Base-by-base conservation (phyloP, 257 asterid species). In the Solanum chmielewskii region DNA sequence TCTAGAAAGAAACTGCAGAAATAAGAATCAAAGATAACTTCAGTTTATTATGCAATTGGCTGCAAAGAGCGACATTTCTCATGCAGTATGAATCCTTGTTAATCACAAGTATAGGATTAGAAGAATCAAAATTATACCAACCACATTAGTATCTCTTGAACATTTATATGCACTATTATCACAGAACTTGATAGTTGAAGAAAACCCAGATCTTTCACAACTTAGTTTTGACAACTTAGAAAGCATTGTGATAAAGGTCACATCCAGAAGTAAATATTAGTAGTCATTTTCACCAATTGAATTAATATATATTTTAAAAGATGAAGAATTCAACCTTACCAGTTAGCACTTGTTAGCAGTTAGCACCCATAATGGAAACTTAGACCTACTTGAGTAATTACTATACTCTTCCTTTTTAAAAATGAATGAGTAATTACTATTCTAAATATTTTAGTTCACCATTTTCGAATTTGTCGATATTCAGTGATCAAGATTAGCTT, bases 1-100 rank as follows among this genome's bases (percentile, higher is more conserved):
- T 90, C 89, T 92, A 92, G 95, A 92, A 16, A 95, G 95, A 64
- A 95, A 92, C 98, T 95, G 93, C 89, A 86, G 44, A 80, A 15
- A 49, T 80, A 80, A 29, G 68, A 45, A 47, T 80, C 44, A 80
- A 16, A 80, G 15, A 77, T 77, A 77, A 78, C 84, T 78, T 78
- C 66, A 29, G 68, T 29, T 80, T 80, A 47, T 47, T 27, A 47
- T 80, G 39, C 44, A 16, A 27, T 47, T 80, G 44, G 29, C 68
- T 15, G 42, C 29, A 47, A 80, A 47, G 10, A 47, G 16, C 6
- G 7, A 47, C 44, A 47, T 80, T 27, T 80, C 10, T 47, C 41
- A 47, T 77, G 37, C 39, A 77, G 83, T 27, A 25, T 29, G 25
- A 80, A 80, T 80, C 42, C 85, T 16, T 44, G 83, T 44, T 45